These are phyloP conservation scores for Melastoma malabathricum DNA, from an alignment of 345 rosid species.

Conservation along the genomic window DNA sequence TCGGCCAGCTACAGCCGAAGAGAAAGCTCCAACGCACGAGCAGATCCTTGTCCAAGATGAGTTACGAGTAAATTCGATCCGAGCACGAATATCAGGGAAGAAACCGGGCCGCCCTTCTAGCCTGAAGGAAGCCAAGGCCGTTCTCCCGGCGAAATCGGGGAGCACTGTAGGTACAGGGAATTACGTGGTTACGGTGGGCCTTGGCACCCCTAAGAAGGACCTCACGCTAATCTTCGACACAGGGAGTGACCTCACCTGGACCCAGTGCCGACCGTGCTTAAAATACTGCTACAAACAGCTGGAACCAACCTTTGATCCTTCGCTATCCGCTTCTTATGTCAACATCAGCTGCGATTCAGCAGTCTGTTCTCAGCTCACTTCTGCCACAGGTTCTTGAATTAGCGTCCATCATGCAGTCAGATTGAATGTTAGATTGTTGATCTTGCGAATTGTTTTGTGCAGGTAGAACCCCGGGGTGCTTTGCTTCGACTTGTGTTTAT, in stretches of 20 bases:
- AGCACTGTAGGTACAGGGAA: slow-evolving; percentile 35
- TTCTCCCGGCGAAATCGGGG: slow-evolving; percentile 51
- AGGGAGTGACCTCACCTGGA: slow-evolving; percentile 68
- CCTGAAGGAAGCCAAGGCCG: slow-evolving; percentile 7
- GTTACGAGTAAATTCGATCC: too few relatives aligned
- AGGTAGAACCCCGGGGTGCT: slow-evolving; percentile 39
- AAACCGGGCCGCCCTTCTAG: slow-evolving; percentile 5
- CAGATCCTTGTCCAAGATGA: too few relatives aligned
- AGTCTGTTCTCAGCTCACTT: slow-evolving; percentile 26
- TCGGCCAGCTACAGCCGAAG: too few relatives aligned
- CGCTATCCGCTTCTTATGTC: slow-evolving; percentile 34
- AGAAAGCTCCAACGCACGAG: too few relatives aligned
- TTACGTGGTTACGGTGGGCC: slow-evolving; percentile 40
- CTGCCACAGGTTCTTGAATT: slow-evolving; percentile 33
- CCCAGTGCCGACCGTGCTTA: slow-evolving; percentile 45
- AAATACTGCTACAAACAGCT: slow-evolving; percentile 34
- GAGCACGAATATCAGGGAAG: background rate
- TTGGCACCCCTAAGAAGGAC: slow-evolving; percentile 44
- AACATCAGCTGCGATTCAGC: slow-evolving; percentile 47
- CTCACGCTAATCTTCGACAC: slow-evolving; percentile 46
- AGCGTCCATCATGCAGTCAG: too few relatives aligned
- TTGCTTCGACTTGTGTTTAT: slow-evolving; percentile 49
- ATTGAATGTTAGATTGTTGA: background rate
- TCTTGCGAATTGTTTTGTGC: background rate
- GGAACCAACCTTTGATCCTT: slow-evolving; percentile 41